A percentile compares a stretch with the other conserved stretches of the same genome.
Conservation (phyloP, 73 alveolate species). For the Tetrahymena thermophila region DNA sequence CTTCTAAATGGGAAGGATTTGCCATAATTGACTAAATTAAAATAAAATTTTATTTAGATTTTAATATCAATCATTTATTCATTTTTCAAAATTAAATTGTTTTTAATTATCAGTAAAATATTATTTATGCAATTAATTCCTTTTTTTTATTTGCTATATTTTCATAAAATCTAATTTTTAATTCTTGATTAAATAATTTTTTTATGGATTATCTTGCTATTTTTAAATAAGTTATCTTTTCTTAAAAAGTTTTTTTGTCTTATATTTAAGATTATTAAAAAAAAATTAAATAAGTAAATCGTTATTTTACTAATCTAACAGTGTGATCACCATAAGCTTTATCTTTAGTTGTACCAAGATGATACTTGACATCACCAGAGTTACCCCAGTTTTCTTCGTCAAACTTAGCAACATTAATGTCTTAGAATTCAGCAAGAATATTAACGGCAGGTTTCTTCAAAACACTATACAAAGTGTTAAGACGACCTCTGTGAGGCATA, state of each 20-base stretch:
- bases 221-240: background rate
- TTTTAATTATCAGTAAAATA: too few species aligned
- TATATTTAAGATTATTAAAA: too few species aligned
- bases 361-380: slow-evolving; percentile 85
- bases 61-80: background rate
- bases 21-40: slow-evolving; percentile 38
- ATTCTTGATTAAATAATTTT: too few species aligned
- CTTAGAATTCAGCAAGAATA: slow-evolving; percentile 52
- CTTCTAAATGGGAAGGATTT: slow-evolving; percentile 77
- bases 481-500: slow-evolving; percentile 98
- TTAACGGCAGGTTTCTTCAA: slow-evolving; percentile 68
- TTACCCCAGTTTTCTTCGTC: slow-evolving; percentile 55
- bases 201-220: background rate
- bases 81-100: background rate
- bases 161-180: too few species aligned
- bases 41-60: background rate
- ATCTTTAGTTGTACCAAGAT: slow-evolving; percentile 58
- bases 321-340: slow-evolving; percentile 14
- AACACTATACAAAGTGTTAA: slow-evolving; percentile 81
- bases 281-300: background rate
- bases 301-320: slow-evolving; percentile 19
- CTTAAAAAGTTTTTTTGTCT: too few species aligned
- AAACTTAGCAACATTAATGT: background rate
- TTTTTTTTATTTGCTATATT: too few species aligned
- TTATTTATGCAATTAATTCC: too few species aligned